Evolutionary conservation across 2,329 filamentous ascomycete genomes (phyloP).

Genomic region (Lasiodiplodia sp.): DNA sequence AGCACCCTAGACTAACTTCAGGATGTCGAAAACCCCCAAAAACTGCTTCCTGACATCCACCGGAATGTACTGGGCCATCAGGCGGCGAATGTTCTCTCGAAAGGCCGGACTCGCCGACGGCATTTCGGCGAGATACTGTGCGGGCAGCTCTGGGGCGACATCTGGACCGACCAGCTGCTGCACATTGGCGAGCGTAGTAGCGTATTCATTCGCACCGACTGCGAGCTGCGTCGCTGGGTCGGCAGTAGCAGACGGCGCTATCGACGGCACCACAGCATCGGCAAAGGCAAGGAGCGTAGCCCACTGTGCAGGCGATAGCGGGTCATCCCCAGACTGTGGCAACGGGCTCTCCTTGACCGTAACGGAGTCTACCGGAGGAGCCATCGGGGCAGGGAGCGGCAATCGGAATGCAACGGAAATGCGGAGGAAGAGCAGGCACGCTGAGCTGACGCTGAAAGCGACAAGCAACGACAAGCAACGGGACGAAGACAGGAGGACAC

Average conservation of each 20-base stretch:
- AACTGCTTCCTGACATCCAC: slow-evolving; percentile 58
- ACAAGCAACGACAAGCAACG: not conserved
- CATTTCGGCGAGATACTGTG: slow-evolving; percentile 61
- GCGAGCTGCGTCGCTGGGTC: slow-evolving; percentile 52
- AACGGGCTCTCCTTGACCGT: slow-evolving; percentile 43
- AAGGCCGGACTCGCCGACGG: slow-evolving; percentile 63
- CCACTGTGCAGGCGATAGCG: slow-evolving; percentile 66
- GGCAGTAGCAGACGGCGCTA: slow-evolving; percentile 53
- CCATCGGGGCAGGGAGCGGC: not conserved
- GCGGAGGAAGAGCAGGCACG: slow-evolving; percentile 12
- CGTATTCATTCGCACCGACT: slow-evolving; percentile 60
- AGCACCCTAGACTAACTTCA: slow-evolving; percentile 54
- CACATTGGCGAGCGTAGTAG: slow-evolving; percentile 51
- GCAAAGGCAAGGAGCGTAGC: slow-evolving; percentile 63
- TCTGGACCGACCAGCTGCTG: slow-evolving; percentile 40
- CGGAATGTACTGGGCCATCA: slow-evolving; percentile 58
- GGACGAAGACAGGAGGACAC: not conserved
- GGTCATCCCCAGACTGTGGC: slow-evolving; percentile 54
- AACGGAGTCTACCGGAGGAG: slow-evolving; percentile 2
- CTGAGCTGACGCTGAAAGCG: not conserved
- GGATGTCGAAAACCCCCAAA: slow-evolving; percentile 59
- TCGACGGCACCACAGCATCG: slow-evolving; percentile 66
- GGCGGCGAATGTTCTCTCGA: slow-evolving; percentile 56
- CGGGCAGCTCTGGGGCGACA: slow-evolving; percentile 46
- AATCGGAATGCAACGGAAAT: slow-evolving; percentile 1